Conservation (phyloP, 768 basidiomycete species). For the Gyrodon lividus region DNA sequence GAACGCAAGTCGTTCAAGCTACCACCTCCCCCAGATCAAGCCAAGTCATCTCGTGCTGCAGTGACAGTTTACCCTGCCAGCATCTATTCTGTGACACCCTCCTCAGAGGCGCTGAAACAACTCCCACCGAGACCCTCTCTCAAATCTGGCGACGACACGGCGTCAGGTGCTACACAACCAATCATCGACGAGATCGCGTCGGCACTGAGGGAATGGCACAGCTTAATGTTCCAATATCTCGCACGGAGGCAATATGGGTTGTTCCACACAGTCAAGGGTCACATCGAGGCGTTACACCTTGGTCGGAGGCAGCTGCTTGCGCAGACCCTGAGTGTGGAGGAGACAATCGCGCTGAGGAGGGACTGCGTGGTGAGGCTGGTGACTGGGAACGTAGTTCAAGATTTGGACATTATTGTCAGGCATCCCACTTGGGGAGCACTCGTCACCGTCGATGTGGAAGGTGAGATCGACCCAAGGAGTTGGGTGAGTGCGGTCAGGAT, state of each 20-base stretch:
- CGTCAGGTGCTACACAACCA: conserved; percentile 77
- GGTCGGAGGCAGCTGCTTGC: conserved; percentile 90
- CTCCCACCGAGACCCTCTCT: conserved; percentile 90
- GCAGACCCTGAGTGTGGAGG: conserved; percentile 83
- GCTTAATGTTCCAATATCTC: conserved; percentile 88
- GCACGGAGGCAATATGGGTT: conserved; percentile 85
- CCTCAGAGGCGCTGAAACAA: conserved; percentile 66
- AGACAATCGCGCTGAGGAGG: conserved; percentile 74
- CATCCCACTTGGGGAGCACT: conserved; percentile 90
- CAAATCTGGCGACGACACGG: conserved; percentile 92
- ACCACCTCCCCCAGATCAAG: conserved; percentile 72
- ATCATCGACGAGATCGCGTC: conserved; percentile 98
- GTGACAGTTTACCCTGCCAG: conserved; percentile 73
- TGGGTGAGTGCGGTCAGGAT: conserved; percentile 90
- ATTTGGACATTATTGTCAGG: conserved; percentile 92
- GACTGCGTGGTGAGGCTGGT: conserved; percentile 89
- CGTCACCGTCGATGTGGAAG: conserved; percentile 87
- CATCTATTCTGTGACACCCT: conserved; percentile 70
- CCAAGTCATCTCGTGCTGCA: conserved; percentile 68
- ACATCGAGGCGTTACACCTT: conserved; percentile 88
- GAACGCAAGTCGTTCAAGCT: conserved; percentile 68
- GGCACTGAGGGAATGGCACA: conserved; percentile 94
- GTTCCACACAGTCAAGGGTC: conserved; percentile 81
- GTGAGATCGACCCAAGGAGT: conserved; percentile 73
- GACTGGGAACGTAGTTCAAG: conserved; percentile 87